A percentile compares a stretch with the other conserved stretches of the same genome.
Conservation (phyloP, 257 asterid species). For the Ballota nigra region DNA sequence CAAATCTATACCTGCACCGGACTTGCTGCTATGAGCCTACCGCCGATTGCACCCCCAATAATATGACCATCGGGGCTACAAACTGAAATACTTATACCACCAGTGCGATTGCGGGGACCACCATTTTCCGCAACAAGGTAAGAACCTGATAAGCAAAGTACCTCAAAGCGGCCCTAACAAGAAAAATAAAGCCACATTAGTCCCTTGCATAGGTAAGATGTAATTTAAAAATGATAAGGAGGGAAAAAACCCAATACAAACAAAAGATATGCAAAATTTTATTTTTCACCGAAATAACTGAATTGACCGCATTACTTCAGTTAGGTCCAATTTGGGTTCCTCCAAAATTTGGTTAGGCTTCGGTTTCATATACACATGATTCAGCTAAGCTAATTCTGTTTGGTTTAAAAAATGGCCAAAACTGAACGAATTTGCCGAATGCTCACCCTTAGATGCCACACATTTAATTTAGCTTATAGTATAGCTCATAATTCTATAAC, state of each 20-base stretch:
- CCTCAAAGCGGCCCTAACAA: conserved; percentile 69
- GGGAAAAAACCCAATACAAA: too few relatives aligned
- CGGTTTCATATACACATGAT: too few relatives aligned
- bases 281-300: too few relatives aligned
- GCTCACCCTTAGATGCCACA: not conserved
- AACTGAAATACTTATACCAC: conserved; percentile 72
- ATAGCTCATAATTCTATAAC: not conserved
- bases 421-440: too few relatives aligned
- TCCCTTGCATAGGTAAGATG: not conserved
- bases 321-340: too few relatives aligned
- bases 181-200: conserved; percentile 12
- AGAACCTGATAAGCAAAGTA: conserved; percentile 72
- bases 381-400: too few relatives aligned
- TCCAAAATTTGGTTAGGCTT: too few relatives aligned
- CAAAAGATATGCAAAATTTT: too few relatives aligned
- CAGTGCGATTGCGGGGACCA: conserved; percentile 63
- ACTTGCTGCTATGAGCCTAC: conserved; percentile 62
- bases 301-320: too few relatives aligned
- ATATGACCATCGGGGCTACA: conserved; percentile 71
- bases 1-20: conserved; percentile 57
- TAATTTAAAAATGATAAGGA: too few relatives aligned
- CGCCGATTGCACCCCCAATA: conserved; percentile 74
- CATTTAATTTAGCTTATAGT: not conserved
- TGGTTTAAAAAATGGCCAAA: not conserved
- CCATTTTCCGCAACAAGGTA: conserved; percentile 65